Percentiles rank a stretch among this genome's conserved stretches.
Conservation (phyloP, 306 rosid species). For the Vachellia pachyceras region DNA sequence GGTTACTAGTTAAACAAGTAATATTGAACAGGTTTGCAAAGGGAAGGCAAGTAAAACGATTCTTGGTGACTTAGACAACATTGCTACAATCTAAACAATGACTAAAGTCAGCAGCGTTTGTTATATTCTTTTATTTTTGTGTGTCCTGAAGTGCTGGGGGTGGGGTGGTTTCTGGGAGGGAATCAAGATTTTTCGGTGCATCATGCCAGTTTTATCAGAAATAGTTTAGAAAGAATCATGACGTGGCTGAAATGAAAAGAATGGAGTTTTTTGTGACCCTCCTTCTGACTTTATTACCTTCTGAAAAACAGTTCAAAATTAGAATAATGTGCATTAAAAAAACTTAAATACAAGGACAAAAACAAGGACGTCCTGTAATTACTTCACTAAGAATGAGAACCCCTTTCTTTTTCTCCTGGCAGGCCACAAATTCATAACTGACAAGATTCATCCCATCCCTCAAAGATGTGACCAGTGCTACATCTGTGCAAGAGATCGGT, state of each 20-base stretch:
- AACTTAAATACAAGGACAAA: conserved; percentile 28
- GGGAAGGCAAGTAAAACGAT: neutral
- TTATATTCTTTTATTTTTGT: neutral
- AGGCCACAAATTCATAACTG: conserved; percentile 91
- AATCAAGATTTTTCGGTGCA: neutral
- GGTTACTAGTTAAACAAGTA: neutral
- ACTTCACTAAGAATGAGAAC: conserved; percentile 92
- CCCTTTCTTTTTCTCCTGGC: conserved; percentile 88
- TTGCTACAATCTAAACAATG: neutral
- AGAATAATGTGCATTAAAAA: conserved; percentile 18
- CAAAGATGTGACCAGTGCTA: conserved; percentile 83
- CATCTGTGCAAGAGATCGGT: conserved; percentile 51
- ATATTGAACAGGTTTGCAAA: neutral
- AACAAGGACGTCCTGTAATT: conserved; percentile 36
- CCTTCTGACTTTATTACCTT: neutral
- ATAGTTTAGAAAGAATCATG: neutral
- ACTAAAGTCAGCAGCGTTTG: conserved; percentile 8
- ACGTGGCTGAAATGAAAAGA: neutral
- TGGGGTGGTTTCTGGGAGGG: neutral
- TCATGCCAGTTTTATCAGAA: neutral
- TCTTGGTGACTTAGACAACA: neutral
- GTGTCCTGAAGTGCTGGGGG: neutral
- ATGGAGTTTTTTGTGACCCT: conserved; percentile 15
- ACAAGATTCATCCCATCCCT: conserved; percentile 96
- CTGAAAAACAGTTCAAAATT: conserved; percentile 3